A percentile compares a stretch with the other conserved stretches of the same genome.
Evolutionary conservation across 495 filamentous ascomycete genomes (phyloP).

Genomic region (Glonium stellatum): DNA sequence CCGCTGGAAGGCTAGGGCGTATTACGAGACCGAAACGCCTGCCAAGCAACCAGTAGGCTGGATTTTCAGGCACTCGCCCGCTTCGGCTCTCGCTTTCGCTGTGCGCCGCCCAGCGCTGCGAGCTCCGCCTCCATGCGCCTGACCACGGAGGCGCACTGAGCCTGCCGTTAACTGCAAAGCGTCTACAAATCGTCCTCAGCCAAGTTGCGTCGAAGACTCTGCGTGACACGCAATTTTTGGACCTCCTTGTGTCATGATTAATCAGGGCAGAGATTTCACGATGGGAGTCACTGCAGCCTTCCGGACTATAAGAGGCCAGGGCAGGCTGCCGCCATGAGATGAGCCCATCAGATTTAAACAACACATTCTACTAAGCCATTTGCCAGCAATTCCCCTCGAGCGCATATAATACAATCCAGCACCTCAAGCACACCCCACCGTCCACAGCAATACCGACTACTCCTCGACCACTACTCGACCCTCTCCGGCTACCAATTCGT

Average conservation of each 20-base stretch:
- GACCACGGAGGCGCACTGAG: background rate
- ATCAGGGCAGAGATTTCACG: conserved; percentile 3
- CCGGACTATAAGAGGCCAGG: conserved; percentile 12
- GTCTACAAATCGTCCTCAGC: background rate
- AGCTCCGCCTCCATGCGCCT: background rate
- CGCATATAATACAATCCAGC: background rate
- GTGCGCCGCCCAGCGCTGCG: too few species aligned
- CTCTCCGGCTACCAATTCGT: background rate
- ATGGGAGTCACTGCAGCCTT: background rate
- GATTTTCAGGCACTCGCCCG: too few species aligned
- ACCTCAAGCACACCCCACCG: background rate
- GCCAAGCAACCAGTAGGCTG: background rate
- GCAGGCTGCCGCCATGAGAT: background rate
- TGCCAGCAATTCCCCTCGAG: background rate
- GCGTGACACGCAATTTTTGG: conserved; percentile 18
- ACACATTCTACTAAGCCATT: background rate
- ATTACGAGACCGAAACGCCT: background rate
- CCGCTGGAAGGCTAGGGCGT: background rate
- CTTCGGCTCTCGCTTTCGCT: too few species aligned
- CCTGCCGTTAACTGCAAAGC: conserved; percentile 34
- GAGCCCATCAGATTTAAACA: background rate
- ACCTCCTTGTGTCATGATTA: conserved; percentile 3
- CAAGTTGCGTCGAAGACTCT: background rate
- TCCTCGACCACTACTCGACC: conserved; percentile 3
- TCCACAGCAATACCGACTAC: background rate